Evolutionary conservation across 2,329 filamentous ascomycete species (phyloP).

Genomic region (Nigrospora osmanthi): DNA sequence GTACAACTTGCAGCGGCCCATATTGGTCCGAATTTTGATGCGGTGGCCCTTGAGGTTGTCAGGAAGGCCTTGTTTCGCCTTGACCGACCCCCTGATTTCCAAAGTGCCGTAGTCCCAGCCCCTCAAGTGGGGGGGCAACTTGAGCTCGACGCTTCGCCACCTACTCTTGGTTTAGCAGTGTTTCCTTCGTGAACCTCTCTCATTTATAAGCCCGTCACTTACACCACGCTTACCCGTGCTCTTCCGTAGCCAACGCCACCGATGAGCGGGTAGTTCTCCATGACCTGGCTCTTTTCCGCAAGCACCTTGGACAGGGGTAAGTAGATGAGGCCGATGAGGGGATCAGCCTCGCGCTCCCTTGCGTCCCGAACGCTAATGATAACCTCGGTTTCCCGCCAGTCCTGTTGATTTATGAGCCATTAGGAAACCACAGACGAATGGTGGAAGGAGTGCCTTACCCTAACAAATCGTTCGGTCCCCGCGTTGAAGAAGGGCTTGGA

Average conservation of each 20-base stretch:
- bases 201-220: not conserved
- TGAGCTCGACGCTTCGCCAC: constrained; percentile 60
- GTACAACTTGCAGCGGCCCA: constrained; percentile 52
- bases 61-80: constrained; percentile 36
- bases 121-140: constrained; percentile 47
- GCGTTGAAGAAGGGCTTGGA: constrained; percentile 74
- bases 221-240: constrained; percentile 59
- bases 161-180: not conserved
- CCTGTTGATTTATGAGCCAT: constrained; percentile 13
- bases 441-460: constrained; percentile 11
- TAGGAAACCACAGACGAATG: too few species aligned
- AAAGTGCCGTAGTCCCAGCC: constrained; percentile 70
- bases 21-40: constrained; percentile 51
- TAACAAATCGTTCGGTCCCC: constrained; percentile 63
- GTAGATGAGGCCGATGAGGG: constrained; percentile 63
- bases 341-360: constrained; percentile 61
- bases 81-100: constrained; percentile 48
- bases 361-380: constrained; percentile 61
- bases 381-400: constrained; percentile 60
- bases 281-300: constrained; percentile 54
- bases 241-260: constrained; percentile 69
- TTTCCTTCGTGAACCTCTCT: too few species aligned
- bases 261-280: constrained; percentile 57
- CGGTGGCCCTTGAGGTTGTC: constrained; percentile 38
- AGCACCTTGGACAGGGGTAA: constrained; percentile 57